Percentiles rank a stretch among this genome's conserved stretches.
Evolutionary conservation across 2,329 filamentous ascomycete genomes (phyloP).

Genomic region (Ophiostoma triangulosporum): DNA sequence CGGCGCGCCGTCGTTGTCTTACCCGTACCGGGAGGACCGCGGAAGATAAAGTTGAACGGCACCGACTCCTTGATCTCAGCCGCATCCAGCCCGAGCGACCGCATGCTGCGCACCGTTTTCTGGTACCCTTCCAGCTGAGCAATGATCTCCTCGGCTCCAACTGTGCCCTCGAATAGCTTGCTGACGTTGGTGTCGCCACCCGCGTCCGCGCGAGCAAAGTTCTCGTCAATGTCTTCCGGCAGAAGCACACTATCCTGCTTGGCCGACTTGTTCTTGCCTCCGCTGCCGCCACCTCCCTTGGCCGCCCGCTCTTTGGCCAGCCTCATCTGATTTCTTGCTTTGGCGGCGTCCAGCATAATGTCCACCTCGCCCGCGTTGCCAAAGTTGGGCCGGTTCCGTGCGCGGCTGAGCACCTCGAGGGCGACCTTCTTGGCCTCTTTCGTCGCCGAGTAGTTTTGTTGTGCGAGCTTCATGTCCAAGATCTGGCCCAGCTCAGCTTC

Average conservation of each 20-base stretch:
- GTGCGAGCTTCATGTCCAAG: conserved; percentile 47
- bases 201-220: conserved; percentile 39
- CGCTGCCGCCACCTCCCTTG: background rate
- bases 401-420: conserved; percentile 44
- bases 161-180: conserved; percentile 40
- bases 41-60: conserved; percentile 57
- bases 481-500: conserved; percentile 45
- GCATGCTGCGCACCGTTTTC: conserved; percentile 36
- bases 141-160: conserved; percentile 45
- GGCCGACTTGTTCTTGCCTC: background rate
- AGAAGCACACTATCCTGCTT: conserved; percentile 18
- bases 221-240: conserved; percentile 40
- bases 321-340: conserved; percentile 25
- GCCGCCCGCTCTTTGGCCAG: conserved; percentile 7
- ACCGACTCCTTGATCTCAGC: conserved; percentile 30
- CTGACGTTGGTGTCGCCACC: conserved; percentile 33
- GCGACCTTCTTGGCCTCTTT: conserved; percentile 38
- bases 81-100: conserved; percentile 38
- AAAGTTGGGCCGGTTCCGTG: conserved; percentile 51
- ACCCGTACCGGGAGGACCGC: conserved; percentile 46
- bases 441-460: conserved; percentile 39
- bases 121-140: conserved; percentile 41
- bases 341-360: conserved; percentile 47
- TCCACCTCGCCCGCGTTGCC: conserved; percentile 66
- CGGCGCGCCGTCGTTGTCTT: conserved; percentile 62